phyloP scores from a whole-genome alignment of 23 red algal genomes.

The Rhodosorus marinus region DNA sequence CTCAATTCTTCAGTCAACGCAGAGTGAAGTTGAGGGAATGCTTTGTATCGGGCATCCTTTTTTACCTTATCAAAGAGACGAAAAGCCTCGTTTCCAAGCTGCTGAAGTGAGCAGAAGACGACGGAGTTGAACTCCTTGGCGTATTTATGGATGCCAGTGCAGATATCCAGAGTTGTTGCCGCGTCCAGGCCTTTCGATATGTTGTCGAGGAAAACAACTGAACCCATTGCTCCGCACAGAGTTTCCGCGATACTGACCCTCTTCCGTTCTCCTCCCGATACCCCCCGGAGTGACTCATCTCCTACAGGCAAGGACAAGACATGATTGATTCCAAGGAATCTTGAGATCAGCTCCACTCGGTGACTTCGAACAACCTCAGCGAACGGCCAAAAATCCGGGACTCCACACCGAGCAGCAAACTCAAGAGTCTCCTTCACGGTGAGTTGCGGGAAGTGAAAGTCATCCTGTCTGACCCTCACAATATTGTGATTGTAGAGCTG shows the following conservation, averaged over 20 bases:
- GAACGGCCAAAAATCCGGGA: constrained; percentile 62
- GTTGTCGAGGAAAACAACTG: constrained; percentile 47
- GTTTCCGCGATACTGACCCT: constrained; percentile 84
- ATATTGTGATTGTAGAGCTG: constrained; percentile 32
- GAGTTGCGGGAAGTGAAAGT: constrained; percentile 54
- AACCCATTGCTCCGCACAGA: constrained; percentile 18
- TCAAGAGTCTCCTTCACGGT: constrained; percentile 55
- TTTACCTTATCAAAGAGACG: constrained; percentile 65
- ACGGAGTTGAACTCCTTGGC: constrained; percentile 9
- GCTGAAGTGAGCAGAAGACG: constrained; percentile 51
- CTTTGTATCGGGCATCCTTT: too few species aligned
- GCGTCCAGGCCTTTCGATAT: constrained; percentile 69
- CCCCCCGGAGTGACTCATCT: constrained; percentile 45
- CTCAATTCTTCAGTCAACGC: not conserved
- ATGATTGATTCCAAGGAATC: constrained; percentile 46
- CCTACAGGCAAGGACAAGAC: constrained; percentile 51
- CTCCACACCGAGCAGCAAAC: constrained; percentile 58
- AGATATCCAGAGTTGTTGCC: constrained; percentile 51
- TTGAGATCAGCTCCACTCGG: constrained; percentile 25
- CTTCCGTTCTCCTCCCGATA: constrained; percentile 91
- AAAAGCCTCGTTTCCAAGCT: constrained; percentile 53
- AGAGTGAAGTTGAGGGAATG: too few species aligned
- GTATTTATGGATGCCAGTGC: constrained; percentile 21
- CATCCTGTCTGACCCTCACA: constrained; percentile 42
- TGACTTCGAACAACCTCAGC: constrained; percentile 32